Percentiles rank a stretch among this genome's conserved stretches.
Evolutionary conservation across 345 rosid species (phyloP).

Genomic region (Pistacia atlantica): DNA sequence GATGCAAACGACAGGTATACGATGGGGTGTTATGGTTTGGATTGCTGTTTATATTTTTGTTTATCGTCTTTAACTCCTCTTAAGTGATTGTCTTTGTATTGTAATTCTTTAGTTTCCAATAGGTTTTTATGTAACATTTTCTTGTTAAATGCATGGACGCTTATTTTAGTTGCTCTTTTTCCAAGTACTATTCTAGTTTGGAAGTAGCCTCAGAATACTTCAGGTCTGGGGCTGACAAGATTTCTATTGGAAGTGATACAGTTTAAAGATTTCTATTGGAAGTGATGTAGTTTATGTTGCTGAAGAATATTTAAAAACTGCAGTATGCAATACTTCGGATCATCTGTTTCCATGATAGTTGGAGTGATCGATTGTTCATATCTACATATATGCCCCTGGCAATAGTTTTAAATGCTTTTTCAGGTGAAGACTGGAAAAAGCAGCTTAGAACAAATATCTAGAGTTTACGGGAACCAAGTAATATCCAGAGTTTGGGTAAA

Average conservation of each 20-base stretch:
- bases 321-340: conserved; percentile 47
- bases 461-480: conserved; percentile 97
- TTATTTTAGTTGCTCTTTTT: conserved; percentile 5
- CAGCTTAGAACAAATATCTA: conserved; percentile 92
- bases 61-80: not conserved
- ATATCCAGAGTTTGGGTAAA: conserved; percentile 14
- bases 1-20: conserved; percentile 92
- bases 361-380: not conserved
- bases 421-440: conserved; percentile 86
- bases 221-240: conserved; percentile 96
- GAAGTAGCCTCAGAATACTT: conserved; percentile 98
- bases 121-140: not conserved
- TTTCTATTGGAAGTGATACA: conserved; percentile 97
- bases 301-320: conserved; percentile 79
- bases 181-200: conserved; percentile 93
- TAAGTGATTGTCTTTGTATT: not conserved
- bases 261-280: conserved; percentile 87
- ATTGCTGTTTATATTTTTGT: not conserved
- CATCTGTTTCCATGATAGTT: conserved; percentile 5
- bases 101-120: conserved; percentile 1
- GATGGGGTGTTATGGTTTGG: not conserved
- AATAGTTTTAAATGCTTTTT: conserved; percentile 21
- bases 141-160: not conserved
- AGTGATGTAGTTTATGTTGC: conserved; percentile 96
- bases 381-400: not conserved